Evolutionary conservation across 805 yeast species (phyloP).

Genomic region (Barnettozyma salicaria): DNA sequence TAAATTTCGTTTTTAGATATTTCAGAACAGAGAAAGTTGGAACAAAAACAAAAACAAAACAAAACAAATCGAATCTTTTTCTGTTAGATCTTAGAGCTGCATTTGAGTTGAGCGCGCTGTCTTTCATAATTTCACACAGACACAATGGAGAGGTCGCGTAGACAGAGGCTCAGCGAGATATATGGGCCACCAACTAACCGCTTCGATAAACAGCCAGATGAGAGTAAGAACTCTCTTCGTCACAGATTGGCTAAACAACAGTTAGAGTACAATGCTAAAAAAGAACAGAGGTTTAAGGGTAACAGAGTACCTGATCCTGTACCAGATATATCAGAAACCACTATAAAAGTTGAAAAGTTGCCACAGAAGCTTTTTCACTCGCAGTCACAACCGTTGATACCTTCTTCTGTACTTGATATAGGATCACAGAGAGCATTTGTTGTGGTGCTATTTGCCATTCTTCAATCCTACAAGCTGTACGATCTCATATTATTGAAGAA

Average conservation of each 20-base stretch:
- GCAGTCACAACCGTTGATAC: constrained; percentile 41
- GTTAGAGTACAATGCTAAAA: constrained; percentile 9
- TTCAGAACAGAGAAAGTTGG: background rate
- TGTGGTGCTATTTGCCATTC: constrained; percentile 56
- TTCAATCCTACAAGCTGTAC: constrained; percentile 85
- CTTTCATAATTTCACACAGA: no score
- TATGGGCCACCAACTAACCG: constrained; percentile 19
- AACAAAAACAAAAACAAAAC: background rate
- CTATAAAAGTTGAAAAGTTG: constrained; percentile 4
- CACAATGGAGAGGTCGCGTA: constrained; percentile 27
- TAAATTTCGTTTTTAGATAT: no score
- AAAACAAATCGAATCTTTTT: constrained; percentile 1
- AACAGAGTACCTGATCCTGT: background rate
- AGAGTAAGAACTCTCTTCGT: constrained; percentile 8
- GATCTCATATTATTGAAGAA: constrained; percentile 58
- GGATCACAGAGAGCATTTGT: constrained; percentile 71
- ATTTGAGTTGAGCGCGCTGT: no score
- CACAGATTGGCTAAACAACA: constrained; percentile 17
- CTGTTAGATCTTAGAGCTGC: no score
- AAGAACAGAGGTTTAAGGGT: constrained; percentile 1
- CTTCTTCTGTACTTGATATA: constrained; percentile 59
- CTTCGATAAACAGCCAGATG: constrained; percentile 11
- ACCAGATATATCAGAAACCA: constrained; percentile 4
- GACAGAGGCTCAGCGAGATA: constrained; percentile 26
- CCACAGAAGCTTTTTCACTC: constrained; percentile 8